A percentile compares a stretch with the other conserved stretches of the same genome.
These are phyloP conservation scores for Starmerella sp. DNA, from an alignment of 805 yeast genomes.

Conservation along the genomic window DNA sequence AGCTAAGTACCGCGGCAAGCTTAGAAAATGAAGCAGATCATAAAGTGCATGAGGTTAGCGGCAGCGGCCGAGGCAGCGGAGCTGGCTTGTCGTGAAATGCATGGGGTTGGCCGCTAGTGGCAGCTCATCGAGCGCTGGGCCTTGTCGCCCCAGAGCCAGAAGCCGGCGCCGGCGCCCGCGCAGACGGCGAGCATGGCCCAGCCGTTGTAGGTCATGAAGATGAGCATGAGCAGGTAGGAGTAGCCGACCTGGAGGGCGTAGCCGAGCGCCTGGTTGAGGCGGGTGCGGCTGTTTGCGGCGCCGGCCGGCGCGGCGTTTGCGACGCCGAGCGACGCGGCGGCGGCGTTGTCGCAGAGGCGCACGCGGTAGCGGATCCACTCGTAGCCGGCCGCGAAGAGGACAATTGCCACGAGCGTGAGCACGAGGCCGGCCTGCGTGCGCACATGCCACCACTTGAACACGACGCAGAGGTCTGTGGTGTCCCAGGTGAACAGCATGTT, in stretches of 20 bases:
- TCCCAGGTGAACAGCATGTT: constrained; percentile 71
- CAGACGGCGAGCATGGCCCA: constrained; percentile 72
- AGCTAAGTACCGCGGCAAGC: no score
- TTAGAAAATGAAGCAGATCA: no score
- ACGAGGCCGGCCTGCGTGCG: constrained; percentile 41
- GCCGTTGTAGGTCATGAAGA: constrained; percentile 76
- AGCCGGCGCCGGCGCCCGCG: constrained; percentile 61
- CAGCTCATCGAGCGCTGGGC: constrained; percentile 23
- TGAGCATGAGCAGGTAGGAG: constrained; percentile 49
- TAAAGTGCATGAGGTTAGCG: no score
- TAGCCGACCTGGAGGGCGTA: constrained; percentile 25
- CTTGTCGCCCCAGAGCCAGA: constrained; percentile 42
- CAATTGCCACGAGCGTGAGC: constrained; percentile 41
- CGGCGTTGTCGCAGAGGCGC: constrained; percentile 17
- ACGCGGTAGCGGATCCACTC: constrained; percentile 40
- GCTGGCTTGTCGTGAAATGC: no score
- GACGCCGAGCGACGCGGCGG: neutral
- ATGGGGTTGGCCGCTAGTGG: constrained; percentile 10
- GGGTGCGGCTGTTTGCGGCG: neutral
- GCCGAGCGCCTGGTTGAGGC: constrained; percentile 18
- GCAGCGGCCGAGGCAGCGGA: no score
- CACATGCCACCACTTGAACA: constrained; percentile 74
- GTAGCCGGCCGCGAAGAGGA: constrained; percentile 43
- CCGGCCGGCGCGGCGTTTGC: constrained; percentile 2
- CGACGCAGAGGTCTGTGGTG: constrained; percentile 58